Evolutionary conservation across 805 yeast genomes (phyloP).

Genomic region (Candida sphagnicola): DNA sequence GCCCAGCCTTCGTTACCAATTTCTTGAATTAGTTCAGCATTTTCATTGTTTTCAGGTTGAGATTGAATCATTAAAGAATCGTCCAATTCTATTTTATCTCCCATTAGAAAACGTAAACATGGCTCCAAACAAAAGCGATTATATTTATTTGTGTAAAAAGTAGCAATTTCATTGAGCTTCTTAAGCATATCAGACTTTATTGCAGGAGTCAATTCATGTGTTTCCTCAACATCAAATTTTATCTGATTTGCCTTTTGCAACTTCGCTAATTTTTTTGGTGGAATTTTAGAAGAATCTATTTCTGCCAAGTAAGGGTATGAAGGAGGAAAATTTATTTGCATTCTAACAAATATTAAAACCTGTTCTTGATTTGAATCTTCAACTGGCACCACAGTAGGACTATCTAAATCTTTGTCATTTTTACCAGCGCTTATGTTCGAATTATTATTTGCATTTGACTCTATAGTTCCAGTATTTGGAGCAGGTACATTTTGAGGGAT

Average conservation of each 20-base stretch:
- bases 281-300: conserved; percentile 8
- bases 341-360: conserved; percentile 58
- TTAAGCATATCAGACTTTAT: conserved; percentile 48
- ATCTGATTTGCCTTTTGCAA: conserved; percentile 20
- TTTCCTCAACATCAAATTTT: conserved; percentile 69
- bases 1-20: conserved; percentile 42
- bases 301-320: conserved; percentile 67
- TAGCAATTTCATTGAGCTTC: conserved; percentile 52
- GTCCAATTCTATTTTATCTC: conserved; percentile 59
- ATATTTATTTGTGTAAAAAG: conserved; percentile 48
- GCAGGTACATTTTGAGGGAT: neutral
- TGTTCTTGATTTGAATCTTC: conserved; percentile 25
- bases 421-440: neutral
- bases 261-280: conserved; percentile 13
- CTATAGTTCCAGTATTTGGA: neutral
- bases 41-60: conserved; percentile 17
- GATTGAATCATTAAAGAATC: conserved; percentile 27
- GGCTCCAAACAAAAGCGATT: conserved; percentile 76
- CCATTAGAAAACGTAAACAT: conserved; percentile 70
- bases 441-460: neutral
- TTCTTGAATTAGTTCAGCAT: conserved; percentile 21
- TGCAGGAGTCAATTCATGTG: conserved; percentile 56
- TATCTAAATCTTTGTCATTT: conserved; percentile 6
- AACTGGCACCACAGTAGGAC: neutral
- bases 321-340: conserved; percentile 67